These are phyloP conservation scores for Trametes polyzona DNA, from an alignment of 1,284 basidiomycete genomes.

Conservation along the genomic window DNA sequence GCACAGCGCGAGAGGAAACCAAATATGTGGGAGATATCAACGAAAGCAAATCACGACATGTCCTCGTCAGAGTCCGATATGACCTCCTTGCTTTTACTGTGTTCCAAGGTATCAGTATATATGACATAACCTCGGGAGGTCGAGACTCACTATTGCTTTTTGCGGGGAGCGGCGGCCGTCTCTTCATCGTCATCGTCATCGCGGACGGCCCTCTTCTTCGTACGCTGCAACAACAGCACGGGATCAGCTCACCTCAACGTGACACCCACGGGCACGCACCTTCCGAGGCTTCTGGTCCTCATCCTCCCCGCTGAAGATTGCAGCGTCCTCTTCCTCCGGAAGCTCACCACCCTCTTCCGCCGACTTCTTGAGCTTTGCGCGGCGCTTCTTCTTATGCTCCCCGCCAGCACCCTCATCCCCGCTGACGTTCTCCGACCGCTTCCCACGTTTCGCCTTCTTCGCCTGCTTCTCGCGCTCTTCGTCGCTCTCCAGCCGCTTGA, in stretches of 20 bases:
- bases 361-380: slow-evolving; percentile 34
- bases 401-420: slow-evolving; percentile 53
- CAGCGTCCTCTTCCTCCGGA: slow-evolving; percentile 49
- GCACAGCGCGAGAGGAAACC: slow-evolving; percentile 6
- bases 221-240: slow-evolving; percentile 43
- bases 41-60: slow-evolving; percentile 43
- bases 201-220: slow-evolving; percentile 72
- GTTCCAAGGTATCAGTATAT: not conserved
- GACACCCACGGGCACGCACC: slow-evolving; percentile 40
- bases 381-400: slow-evolving; percentile 37
- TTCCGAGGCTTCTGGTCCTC: slow-evolving; percentile 64
- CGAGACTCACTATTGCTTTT: slow-evolving; percentile 74
- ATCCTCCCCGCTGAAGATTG: slow-evolving; percentile 72
- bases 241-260: slow-evolving; percentile 3
- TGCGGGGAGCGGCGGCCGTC: slow-evolving; percentile 51
- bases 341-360: slow-evolving; percentile 35
- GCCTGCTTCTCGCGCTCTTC: slow-evolving; percentile 73
- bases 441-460: slow-evolving; percentile 59
- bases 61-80: slow-evolving; percentile 82
- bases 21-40: slow-evolving; percentile 13
- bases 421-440: slow-evolving; percentile 47
- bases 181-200: slow-evolving; percentile 78
- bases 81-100: slow-evolving; percentile 78
- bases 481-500: slow-evolving; percentile 65
- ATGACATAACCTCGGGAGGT: slow-evolving; percentile 1